Percentiles rank a stretch among this genome's conserved stretches.
Evolutionary conservation across 352 stramenopile genomes (phyloP).

Genomic region (Proteromonas lacertae): DNA sequence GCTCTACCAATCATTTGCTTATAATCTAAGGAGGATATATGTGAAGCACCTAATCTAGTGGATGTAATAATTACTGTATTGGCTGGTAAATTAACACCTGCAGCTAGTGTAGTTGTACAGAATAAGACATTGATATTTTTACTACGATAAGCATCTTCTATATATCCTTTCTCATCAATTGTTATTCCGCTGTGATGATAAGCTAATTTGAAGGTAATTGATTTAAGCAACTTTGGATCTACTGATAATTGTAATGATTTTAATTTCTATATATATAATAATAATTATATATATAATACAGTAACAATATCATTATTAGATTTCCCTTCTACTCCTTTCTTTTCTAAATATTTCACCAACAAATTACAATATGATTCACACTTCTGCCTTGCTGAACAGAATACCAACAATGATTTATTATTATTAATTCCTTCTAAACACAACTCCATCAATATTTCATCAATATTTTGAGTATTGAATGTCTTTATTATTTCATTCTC

Average conservation of each 20-base stretch:
- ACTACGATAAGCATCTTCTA: slow-evolving; percentile 11
- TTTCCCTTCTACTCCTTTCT: background rate
- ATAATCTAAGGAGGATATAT: slow-evolving; percentile 1
- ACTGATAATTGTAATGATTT: background rate
- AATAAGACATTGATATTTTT: slow-evolving; percentile 7
- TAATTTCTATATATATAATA: background rate
- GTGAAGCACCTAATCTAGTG: background rate
- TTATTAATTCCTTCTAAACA: background rate
- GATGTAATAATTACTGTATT: slow-evolving; percentile 10
- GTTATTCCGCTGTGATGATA: slow-evolving; percentile 26
- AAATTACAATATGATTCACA: background rate
- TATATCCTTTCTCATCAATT: slow-evolving; percentile 4
- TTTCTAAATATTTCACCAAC: background rate
- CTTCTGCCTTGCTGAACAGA: slow-evolving; percentile 2
- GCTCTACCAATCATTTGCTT: slow-evolving; percentile 13
- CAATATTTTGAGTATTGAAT: background rate
- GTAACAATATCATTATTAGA: background rate
- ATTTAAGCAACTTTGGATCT: background rate
- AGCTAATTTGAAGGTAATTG: slow-evolving; percentile 14
- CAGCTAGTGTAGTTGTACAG: slow-evolving; percentile 14
- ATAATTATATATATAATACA: background rate
- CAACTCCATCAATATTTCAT: slow-evolving; percentile 6
- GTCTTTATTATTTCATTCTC: background rate
- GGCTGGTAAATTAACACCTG: slow-evolving; percentile 16
- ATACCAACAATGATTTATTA: slow-evolving; percentile 3